Evolutionary conservation across 2,329 filamentous ascomycete species (phyloP).

Genomic region (Ceratocystis cacaofunesta): DNA sequence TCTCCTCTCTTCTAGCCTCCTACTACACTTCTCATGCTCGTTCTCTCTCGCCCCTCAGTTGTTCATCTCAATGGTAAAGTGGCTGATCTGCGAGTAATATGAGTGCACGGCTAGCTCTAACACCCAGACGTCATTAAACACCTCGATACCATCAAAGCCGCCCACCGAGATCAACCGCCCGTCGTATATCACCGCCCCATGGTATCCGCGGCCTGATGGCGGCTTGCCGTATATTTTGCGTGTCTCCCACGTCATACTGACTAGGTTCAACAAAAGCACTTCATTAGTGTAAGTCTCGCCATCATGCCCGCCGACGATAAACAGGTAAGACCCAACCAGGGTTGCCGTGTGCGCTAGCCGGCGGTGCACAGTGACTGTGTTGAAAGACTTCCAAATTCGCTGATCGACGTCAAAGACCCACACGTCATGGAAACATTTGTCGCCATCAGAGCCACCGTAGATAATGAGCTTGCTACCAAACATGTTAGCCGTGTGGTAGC

Average conservation of each 20-base stretch:
- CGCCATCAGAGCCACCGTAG: constrained; percentile 54
- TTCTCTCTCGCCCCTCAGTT: constrained; percentile 10
- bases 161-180: constrained; percentile 49
- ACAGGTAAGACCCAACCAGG: constrained; percentile 54
- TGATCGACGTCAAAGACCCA: constrained; percentile 58
- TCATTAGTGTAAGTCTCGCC: constrained; percentile 56
- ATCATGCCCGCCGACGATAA: constrained; percentile 56
- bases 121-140: constrained; percentile 53
- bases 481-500: constrained; percentile 61
- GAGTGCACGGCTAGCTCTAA: constrained; percentile 55
- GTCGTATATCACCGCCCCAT: constrained; percentile 51
- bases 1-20: background rate
- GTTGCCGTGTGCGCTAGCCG: constrained; percentile 55
- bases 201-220: constrained; percentile 50
- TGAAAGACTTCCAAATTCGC: constrained; percentile 42
- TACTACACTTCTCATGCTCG: background rate
- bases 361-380: constrained; percentile 45
- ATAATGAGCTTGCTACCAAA: constrained; percentile 58
- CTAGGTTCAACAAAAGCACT: constrained; percentile 51
- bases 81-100: constrained; percentile 60
- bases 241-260: constrained; percentile 61
- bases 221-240: constrained; percentile 48
- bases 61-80: constrained; percentile 51
- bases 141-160: constrained; percentile 52
- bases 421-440: constrained; percentile 58